Conservation (phyloP, 176 grass and related monocot genomes). For the Triticum dicoccoides region DNA sequence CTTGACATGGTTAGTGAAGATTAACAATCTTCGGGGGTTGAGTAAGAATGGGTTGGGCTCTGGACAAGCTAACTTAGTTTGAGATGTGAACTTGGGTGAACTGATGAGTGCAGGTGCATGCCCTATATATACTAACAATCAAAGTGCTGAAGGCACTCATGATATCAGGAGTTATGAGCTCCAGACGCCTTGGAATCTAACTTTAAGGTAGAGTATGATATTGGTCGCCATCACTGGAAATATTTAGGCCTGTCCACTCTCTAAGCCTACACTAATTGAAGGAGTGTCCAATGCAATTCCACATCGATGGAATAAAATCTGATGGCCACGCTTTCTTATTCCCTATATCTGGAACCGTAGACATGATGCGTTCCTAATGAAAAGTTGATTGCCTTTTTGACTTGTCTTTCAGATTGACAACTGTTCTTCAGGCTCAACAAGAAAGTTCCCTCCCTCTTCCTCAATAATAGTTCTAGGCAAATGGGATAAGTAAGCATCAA, state of each 20-base stretch:
- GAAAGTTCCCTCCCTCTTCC: constrained; percentile 13
- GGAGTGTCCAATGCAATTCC: constrained; percentile 40
- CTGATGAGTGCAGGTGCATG: constrained; percentile 43
- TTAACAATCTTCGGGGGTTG: constrained; percentile 16
- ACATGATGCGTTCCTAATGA: constrained; percentile 43
- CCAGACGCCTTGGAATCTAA: constrained; percentile 54
- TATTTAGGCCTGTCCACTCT: constrained; percentile 37
- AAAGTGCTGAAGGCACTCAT: constrained; percentile 46
- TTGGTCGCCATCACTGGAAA: constrained; percentile 56
- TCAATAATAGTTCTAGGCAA: constrained; percentile 30
- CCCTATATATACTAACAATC: constrained; percentile 73
- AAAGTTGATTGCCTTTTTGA: constrained; percentile 81
- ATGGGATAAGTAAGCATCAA: constrained; percentile 30
- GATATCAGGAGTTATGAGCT: constrained; percentile 34
- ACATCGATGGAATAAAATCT: constrained; percentile 84
- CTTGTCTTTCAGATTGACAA: constrained; percentile 40
- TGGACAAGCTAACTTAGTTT: constrained; percentile 29
- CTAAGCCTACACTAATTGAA: constrained; percentile 43
- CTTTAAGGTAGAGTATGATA: constrained; percentile 39
- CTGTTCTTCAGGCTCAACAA: constrained; percentile 26
- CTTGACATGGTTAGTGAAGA: constrained; percentile 65
- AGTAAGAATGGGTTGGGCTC: constrained; percentile 14
- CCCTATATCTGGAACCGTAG: constrained; percentile 71
- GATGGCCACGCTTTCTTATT: constrained; percentile 60
- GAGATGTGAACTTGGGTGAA: constrained; percentile 41